Base-by-base conservation (phyloP, 139 green algal species). In the Trebouxia sp. region DNA sequence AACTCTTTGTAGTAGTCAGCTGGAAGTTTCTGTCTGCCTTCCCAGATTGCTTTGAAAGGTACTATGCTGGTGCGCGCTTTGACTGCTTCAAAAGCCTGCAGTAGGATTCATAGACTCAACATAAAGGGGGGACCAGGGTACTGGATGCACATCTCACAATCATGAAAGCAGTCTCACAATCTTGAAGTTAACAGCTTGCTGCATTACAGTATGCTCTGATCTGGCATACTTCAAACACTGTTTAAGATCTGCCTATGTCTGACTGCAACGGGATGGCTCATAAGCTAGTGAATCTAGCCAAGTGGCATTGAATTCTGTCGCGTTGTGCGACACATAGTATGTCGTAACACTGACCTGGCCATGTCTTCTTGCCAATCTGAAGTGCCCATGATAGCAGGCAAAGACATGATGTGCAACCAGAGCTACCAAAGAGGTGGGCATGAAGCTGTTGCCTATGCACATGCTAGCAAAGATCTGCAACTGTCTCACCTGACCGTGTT, bases 1-100 rank as follows among this genome's bases (percentile, higher is more conserved):
- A 94, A 99, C 90, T 99, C 96, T 88, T 92, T 95, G 82, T 92
- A 98, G 88, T 98, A 99, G 62, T 97, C 94, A 24, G 66, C 15
- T 1, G 96, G 96, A 76, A 99, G 90, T 86, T 92, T 32, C 88
- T 98, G 95, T 17, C 96, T 88, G 5, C 96, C 96, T 45, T 99
- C 94, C 79, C 88, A 58, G 28, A 98, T 93, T 12, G 94, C 94
- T n/a, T 87, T 75, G 80, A 99, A 99, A 0, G 96, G 96, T 38
- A 97, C 15, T 0, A 84, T 92, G 85, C 90, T 96, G 14, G 96
- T 99, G 41, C 96, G 91, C 5, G 77, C 84, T 75, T 93, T 94
- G 28, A 99, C 92, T 30, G 42, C 88, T 51, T 96, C 91, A 85
- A 98, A 98, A 0, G 91, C 92, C 81, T 96, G 87, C 42, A 45